Evolutionary conservation across 139 green algal genomes (phyloP), one percentile per base, ranked within the genome.

Genomic region (Volvox reticuliferus): DNA sequence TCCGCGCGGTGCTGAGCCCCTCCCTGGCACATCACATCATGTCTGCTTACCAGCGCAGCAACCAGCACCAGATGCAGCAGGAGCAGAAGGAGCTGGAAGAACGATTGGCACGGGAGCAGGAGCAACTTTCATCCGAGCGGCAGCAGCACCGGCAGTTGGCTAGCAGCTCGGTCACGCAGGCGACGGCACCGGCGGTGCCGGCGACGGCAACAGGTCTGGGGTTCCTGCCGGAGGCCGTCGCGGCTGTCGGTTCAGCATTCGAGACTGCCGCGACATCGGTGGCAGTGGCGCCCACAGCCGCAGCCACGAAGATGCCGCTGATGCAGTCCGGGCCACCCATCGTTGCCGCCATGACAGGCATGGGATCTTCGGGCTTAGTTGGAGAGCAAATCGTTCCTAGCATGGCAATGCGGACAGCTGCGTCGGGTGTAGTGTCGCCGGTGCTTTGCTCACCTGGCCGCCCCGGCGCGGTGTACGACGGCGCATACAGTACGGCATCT

Each of bases 21-120:
- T 90, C 86, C 13, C 86, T 90, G 71, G 86, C 86, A 69, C 50
- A 83, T 32, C 86, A 90, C 73, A 90, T 90, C n/a, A 90, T 84
- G 44, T 76, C 71, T 12, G 86, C 86, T 14, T 90, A 84, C 44
- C 50, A 76, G 21, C 71, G 71, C n/a, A 73, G 30, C 86, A n/a
- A 83, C 44, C 67, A 83, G 71, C 86, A 90, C 73, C 50, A 90
- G 86, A 50, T 77, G 86, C 71, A 84, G 86, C 86, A 77, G 86
- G 50, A 84, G 50, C 73, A 77, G 69, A 32, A 33, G 20, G 85
- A 89, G 44, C 22, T 35, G 24, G 37, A 90, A 75, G 50, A 82
- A 36, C 36, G 36, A 26, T 1, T 76, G 73, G 16, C 37, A 37
- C 65, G 78, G 65, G 21, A 44, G 36, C 35, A 68, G 65, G 13